Percentiles rank a stretch among this genome's conserved stretches.
phyloP scores from a whole-genome alignment of 805 yeast genomes.

The Metschnikowia arizonensis region DNA sequence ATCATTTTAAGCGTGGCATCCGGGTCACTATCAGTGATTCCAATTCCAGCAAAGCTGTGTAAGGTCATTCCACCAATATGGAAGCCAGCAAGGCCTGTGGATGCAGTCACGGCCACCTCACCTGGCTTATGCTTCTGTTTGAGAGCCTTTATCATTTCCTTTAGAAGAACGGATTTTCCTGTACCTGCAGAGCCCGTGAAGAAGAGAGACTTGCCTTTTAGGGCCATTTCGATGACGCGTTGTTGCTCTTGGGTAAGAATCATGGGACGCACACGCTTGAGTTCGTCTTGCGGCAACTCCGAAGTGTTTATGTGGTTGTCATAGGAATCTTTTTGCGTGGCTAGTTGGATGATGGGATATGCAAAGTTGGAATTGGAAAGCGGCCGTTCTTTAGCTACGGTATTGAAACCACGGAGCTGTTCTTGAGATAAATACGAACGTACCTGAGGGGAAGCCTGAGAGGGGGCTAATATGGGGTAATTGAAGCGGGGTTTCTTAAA shows the following conservation, averaged over 20 bases:
- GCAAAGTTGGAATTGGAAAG: background rate
- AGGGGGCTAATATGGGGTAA: background rate
- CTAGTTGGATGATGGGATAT: conserved; percentile 27
- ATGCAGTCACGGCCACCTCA: conserved; percentile 82
- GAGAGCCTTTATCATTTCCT: conserved; percentile 51
- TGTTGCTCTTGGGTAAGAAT: conserved; percentile 54
- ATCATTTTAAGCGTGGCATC: conserved; percentile 46
- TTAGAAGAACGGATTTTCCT: conserved; percentile 70
- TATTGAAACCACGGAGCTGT: conserved; percentile 12
- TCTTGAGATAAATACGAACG: conserved; percentile 14
- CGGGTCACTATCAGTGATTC: conserved; percentile 59
- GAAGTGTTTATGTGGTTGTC: background rate
- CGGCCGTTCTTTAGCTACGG: conserved; percentile 2
- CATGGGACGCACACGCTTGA: conserved; percentile 35
- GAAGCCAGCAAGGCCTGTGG: conserved; percentile 94
- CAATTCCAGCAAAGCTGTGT: conserved; percentile 82
- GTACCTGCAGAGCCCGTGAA: conserved; percentile 88
- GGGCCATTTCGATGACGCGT: conserved; percentile 59
- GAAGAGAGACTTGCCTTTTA: conserved; percentile 52
- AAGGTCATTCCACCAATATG: conserved; percentile 89
- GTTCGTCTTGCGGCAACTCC: background rate
- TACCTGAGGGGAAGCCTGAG: background rate
- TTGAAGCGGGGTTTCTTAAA: conserved; percentile 1
- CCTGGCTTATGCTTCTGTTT: conserved; percentile 35
- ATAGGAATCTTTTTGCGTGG: conserved; percentile 19